Evolutionary conservation across 805 yeast genomes (phyloP), one percentile per base, ranked within the genome.

Genomic region (Metschnikowia anglica): DNA sequence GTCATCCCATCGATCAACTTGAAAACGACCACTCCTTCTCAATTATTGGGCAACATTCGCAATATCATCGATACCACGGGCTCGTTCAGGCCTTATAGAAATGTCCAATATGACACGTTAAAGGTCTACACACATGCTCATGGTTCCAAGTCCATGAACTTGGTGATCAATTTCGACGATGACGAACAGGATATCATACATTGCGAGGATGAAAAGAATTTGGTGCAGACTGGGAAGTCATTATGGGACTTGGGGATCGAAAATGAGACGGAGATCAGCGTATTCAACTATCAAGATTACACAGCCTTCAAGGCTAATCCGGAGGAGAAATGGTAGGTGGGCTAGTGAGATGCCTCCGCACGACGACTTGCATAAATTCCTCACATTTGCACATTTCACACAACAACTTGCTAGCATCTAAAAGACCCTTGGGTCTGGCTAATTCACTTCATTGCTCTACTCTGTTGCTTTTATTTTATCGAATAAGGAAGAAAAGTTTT

Each of bases 51-150:
- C 15, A 70, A 68, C 46, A 68, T 83, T 8, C 53, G 68, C 31
- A 52, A 73, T 3, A 60, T 63, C 9, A 74, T 79, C 37, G 62
- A 66, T 44, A 76, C 83, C 4, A 73, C 79, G 11, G 88, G 93
- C 5, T 80, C 79, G 0, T 77, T 82, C 46, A 74, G 97, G 56
- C 96, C 98, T 2, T 90, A 81, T 63, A 74, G 97, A 57, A 85
- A 75, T 47, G 86, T 87, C 8, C 70, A 65, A 0, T 85, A 80
- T 49, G 86, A 91, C 58, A 72, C 90, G 0, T 61, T 91, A 43
- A 93, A 93, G 63, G 75, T 93, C 5, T 93, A 93, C 66, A 85
- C 96, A 21, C 89, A 88, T 59, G 98, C 99, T 0, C 98, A 91
- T 62, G 93, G 95, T 10, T 78, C 96, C 23, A 93, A 93, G 66